phyloP scores from a whole-genome alignment of 1,139 yeast genomes.

The Lodderomyces beijingensis region DNA sequence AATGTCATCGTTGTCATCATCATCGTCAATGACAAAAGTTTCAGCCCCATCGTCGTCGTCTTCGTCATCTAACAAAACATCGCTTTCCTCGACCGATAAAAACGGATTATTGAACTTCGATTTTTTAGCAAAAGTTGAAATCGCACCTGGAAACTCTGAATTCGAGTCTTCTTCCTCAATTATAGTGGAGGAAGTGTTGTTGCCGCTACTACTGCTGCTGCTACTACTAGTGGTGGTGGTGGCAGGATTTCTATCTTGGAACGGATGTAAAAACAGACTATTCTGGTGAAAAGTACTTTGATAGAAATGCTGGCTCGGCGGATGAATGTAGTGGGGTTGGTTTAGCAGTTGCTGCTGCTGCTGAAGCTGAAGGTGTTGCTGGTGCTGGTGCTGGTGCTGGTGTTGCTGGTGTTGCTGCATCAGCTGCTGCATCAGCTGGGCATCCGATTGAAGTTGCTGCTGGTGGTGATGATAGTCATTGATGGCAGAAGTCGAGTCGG shows the following conservation, averaged over 20 bases:
- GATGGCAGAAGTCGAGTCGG: not conserved
- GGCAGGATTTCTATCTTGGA: too few species aligned
- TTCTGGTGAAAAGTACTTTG: not conserved
- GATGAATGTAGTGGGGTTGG: constrained; percentile 3
- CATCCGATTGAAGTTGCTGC: constrained; percentile 2
- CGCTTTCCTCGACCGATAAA: constrained; percentile 10
- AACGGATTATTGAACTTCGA: constrained; percentile 11
- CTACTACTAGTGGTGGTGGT: too few species aligned
- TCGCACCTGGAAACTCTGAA: not conserved
- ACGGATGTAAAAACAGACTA: not conserved
- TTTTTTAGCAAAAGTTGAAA: constrained; percentile 2
- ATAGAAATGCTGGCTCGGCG: not conserved
- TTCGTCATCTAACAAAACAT: constrained; percentile 3
- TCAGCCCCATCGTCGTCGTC: not conserved
- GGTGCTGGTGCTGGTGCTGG: constrained; percentile 6
- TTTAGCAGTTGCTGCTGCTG: constrained; percentile 4
- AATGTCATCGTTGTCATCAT: not conserved
- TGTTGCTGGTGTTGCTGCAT: constrained; percentile 5
- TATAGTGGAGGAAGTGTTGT: not conserved
- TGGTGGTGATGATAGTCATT: constrained; percentile 2
- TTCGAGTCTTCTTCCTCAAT: not conserved
- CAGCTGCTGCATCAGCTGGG: constrained; percentile 6
- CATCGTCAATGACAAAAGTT: not conserved
- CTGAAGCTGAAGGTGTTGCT: constrained; percentile 4
- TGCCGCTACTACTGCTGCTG: too few species aligned